Evolutionary conservation across 805 yeast genomes (phyloP), one percentile per base, ranked within the genome.

Genomic region (Kazachstania bromeliacearum): DNA sequence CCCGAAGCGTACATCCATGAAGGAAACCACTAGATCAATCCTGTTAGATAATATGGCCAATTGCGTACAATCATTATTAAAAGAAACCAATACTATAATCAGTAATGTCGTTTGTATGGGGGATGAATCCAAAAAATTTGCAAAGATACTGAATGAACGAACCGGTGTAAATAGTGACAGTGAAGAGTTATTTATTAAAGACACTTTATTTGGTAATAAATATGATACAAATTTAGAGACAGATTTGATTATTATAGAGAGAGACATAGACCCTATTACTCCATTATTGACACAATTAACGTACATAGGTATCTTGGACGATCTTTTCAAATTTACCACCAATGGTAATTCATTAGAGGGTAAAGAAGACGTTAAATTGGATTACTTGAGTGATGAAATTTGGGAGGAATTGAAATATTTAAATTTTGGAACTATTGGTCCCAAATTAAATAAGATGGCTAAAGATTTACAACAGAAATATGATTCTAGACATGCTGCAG

Each of bases 361-460:
- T 7, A 50, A 54, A 19, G 54, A 48, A 9, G 38, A 46, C 12
- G 41, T 45, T 1, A 29, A 45, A 6, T 37, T 45, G 21, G 41
- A 43, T 16, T 46, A 42, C 25, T 38, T 39, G 15, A 47, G 44
- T 13, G 61, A 60, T 25, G 56, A 51, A 4, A 51, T 52, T n/a
- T 50, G 57, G 60, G 44, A 53, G 22, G 51, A 67, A 5, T 63
- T 88, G 12, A 73, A 76, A 42, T 73, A 75, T 50, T 59, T 77
- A 38, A 87, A 87, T 44, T 88, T 92, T 57, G 81, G 88, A 2
- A 69, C 77, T 18, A 79, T 88, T 24, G 96, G 96, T 2, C 70
- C 74, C 5, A 67, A 68, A 18, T 66, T 92, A 31, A 88, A 85
- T 54, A 55, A 64, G 18, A 64, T 76, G 38, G 96, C 96, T 0